Percentiles rank a stretch among this genome's conserved stretches.
These are phyloP conservation scores for Trichoderma gracile DNA, from an alignment of 2,329 filamentous ascomycete species.

Conservation along the genomic window DNA sequence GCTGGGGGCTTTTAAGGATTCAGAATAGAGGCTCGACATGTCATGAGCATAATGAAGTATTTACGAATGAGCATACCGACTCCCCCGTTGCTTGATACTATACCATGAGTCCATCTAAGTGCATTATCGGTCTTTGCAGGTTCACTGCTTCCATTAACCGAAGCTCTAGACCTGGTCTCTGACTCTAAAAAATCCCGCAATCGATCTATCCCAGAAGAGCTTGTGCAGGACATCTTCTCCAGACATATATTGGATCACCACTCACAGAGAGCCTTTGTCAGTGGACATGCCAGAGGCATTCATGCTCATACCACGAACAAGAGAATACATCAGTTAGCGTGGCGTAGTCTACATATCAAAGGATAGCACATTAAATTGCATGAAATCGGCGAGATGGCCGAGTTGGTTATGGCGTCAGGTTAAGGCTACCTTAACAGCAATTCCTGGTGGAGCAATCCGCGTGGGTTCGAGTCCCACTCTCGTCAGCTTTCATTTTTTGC, in stretches of 20 bases:
- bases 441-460: constrained; percentile 28
- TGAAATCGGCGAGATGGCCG: constrained; percentile 27
- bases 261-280: too few species aligned
- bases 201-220: too few species aligned
- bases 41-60: not conserved
- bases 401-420: constrained; percentile 28
- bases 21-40: constrained; percentile 15
- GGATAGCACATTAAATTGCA: rapidly evolving
- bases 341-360: too few species aligned
- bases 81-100: not conserved
- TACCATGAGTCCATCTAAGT: not conserved
- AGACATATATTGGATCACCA: too few species aligned
- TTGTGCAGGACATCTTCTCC: too few species aligned
- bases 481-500: constrained; percentile 14
- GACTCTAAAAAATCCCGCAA: too few species aligned
- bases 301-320: too few species aligned
- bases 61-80: not conserved
- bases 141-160: too few species aligned
- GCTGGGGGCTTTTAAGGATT: constrained; percentile 40
- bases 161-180: too few species aligned
- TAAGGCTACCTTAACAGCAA: constrained; percentile 28
- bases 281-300: too few species aligned
- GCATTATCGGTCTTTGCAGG: not conserved
- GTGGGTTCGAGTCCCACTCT: constrained; percentile 30
- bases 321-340: too few species aligned